Base-by-base conservation (phyloP, 768 basidiomycete species). In the Stropharia rugosoannulata region DNA sequence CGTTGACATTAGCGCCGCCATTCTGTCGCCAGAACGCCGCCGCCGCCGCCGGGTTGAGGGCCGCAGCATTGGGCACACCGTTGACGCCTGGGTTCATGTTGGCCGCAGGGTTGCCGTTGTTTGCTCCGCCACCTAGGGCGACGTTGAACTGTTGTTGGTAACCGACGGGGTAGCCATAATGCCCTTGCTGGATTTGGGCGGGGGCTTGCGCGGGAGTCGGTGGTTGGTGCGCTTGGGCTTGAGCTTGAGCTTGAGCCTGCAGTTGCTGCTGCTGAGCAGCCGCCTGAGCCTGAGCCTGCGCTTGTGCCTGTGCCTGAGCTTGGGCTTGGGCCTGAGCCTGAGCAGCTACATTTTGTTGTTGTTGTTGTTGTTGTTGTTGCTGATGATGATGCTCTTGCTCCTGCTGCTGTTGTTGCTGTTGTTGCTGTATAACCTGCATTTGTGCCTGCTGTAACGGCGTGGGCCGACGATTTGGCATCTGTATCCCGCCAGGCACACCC, bases 381-480 rank as follows among this genome's bases (percentile, higher is more conserved):
- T 46, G 44, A 36, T 48, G 36, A 15, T 25, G 37, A 19, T 51
- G 55, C 2, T 56, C 40, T 15, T 37, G 48, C 32, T 49, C 40
- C 32, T 43, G 54, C 38, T 48, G 44, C 32, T 43, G 54, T 22
- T 48, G 44, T 29, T 42, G 51, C 16, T 29, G 39, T 15, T 53
- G 51, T 16, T 27, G 22, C 12, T 52, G 51, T 16, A 19, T 32
- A 27, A 18, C 32, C 42, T 43, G 42, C 41, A 53, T 45, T 42
- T 53, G 51, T 29, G 39, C 38, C 39, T 36, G 27, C 39, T 49
- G 46, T 38, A 40, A 12, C n/a, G 55, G 55, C 18, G 55, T 56
- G 48, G 47, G 39, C 27, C 35, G 22, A 32, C 49, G 49, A 15
- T n/a, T 57, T 19, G 56, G 49, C 12, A 46, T 29, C 42, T 57